A percentile compares a stretch with the other conserved stretches of the same genome.
phyloP scores from a whole-genome alignment of 495 filamentous ascomycete species.

The Xylaria sp. region DNA sequence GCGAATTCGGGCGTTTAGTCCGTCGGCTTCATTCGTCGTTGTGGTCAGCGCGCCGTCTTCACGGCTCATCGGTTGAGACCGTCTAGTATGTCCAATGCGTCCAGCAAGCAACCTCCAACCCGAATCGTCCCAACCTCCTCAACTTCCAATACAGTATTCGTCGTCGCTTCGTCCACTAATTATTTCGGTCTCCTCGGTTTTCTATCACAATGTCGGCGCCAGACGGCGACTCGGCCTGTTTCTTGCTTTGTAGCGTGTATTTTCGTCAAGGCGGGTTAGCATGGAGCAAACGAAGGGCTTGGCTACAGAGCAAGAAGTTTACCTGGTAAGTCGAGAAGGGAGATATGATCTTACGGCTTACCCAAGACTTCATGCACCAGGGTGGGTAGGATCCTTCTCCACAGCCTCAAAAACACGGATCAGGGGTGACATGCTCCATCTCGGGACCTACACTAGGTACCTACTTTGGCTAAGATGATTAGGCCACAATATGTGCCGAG shows the following conservation, averaged over 20 bases:
- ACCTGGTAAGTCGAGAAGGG: not conserved
- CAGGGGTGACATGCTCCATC: slow-evolving; percentile 10
- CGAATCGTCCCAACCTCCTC: not conserved
- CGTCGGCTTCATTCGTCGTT: slow-evolving; percentile 16
- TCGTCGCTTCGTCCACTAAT: not conserved
- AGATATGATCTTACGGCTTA: not conserved
- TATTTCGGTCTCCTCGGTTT: not conserved
- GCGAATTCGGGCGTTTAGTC: slow-evolving; percentile 3
- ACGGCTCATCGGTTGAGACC: slow-evolving; percentile 16
- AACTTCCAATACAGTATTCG: not conserved
- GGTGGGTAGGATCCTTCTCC: slow-evolving; percentile 15
- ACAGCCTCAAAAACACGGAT: slow-evolving; percentile 6
- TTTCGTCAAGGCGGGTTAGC: slow-evolving; percentile 1
- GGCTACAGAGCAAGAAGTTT: not conserved
- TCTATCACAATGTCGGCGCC: not conserved
- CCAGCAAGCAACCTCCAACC: not conserved
- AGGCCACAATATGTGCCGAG: not conserved
- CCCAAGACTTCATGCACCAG: slow-evolving; percentile 1
- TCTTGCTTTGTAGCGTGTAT: not conserved
- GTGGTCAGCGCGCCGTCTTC: slow-evolving; percentile 15
- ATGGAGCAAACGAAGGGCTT: not conserved
- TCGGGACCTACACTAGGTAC: not conserved
- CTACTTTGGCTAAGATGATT: not conserved
- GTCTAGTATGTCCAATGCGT: slow-evolving; percentile 3
- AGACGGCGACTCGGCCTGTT: not conserved